Evolutionary conservation across 2,329 filamentous ascomycete species (phyloP).

Genomic region (Diplodia scrobiculata): DNA sequence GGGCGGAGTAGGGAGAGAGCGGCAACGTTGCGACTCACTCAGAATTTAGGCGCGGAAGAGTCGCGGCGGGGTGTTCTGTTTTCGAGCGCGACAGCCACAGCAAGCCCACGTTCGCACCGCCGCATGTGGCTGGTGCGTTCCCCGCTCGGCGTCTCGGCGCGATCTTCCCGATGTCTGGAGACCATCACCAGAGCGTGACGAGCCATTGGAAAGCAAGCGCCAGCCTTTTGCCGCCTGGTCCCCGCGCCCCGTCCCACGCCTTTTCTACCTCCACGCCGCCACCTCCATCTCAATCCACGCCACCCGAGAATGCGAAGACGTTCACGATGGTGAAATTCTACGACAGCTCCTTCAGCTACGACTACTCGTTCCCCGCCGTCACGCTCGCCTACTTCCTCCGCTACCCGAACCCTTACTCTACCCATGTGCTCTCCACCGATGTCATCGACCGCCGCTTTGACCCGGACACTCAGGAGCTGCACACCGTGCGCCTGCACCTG

Average conservation of each 20-base stretch:
- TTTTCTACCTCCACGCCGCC: conserved; percentile 3
- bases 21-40: not conserved
- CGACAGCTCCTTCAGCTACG: conserved; percentile 66
- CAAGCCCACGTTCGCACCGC: not conserved
- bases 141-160: conserved; percentile 22
- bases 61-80: conserved; percentile 18
- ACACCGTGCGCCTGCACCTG: conserved; percentile 77
- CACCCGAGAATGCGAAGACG: conserved; percentile 26
- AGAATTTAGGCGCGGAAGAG: conserved; percentile 17
- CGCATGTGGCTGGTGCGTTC: not conserved
- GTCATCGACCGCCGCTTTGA: conserved; percentile 76
- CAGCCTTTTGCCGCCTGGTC: not conserved
- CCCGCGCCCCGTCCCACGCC: conserved; percentile 4
- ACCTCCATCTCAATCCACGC: conserved; percentile 13
- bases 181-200: conserved; percentile 27
- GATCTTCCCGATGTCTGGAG: conserved; percentile 15
- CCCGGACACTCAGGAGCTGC: conserved; percentile 69
- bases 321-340: conserved; percentile 57
- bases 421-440: conserved; percentile 80
- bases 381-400: conserved; percentile 87
- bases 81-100: not conserved
- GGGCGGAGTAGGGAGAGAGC: not conserved
- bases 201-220: conserved; percentile 19
- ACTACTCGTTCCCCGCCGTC: conserved; percentile 80
- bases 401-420: conserved; percentile 83